phyloP scores from a whole-genome alignment of 2,329 filamentous ascomycete genomes.

The Aspergillus bombycis region DNA sequence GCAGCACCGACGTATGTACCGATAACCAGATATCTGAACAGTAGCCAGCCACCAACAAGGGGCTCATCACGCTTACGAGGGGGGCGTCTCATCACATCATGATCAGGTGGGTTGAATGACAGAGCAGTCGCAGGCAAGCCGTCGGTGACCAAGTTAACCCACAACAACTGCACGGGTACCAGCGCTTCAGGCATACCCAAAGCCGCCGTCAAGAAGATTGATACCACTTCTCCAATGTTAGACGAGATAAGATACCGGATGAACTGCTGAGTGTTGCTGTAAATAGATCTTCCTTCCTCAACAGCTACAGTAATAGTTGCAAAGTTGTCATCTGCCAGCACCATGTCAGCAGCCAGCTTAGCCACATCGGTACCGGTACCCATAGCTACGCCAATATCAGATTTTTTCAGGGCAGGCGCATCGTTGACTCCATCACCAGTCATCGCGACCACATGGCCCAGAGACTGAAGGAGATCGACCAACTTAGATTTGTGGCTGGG shows the following conservation, averaged over 20 bases:
- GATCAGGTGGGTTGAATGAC: conserved; percentile 97
- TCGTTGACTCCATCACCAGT: conserved; percentile 99
- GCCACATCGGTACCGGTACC: conserved; percentile 96
- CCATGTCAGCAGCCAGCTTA: conserved; percentile 97
- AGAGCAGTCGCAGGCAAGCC: conserved; percentile 94
- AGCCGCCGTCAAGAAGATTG: conserved; percentile 96
- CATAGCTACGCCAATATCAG: conserved; percentile 99
- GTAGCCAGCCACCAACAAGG: conserved; percentile 92
- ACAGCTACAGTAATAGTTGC: conserved; percentile 95
- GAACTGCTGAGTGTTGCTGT: conserved; percentile 99
- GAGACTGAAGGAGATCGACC: conserved; percentile 90
- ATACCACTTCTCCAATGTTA: conserved; percentile 98
- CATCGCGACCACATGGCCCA: conserved; percentile 96
- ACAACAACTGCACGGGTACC: conserved; percentile 94
- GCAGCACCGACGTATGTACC: conserved; percentile 92
- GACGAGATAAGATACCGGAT: conserved; percentile 99
- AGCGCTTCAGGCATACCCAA: conserved; percentile 97
- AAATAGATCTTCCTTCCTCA: conserved; percentile 96
- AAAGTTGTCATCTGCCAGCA: conserved; percentile 97
- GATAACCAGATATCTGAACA: conserved; percentile 96
- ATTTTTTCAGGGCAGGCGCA: conserved; percentile 95
- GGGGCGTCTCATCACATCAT: conserved; percentile 93
- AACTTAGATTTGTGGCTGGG: conserved; percentile 96
- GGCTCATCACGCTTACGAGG: conserved; percentile 91
- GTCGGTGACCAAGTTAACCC: conserved; percentile 98